Percentiles rank a stretch among this genome's conserved stretches.
phyloP scores from a whole-genome alignment of 1,284 basidiomycete species.

The Porodaedalea pini region DNA sequence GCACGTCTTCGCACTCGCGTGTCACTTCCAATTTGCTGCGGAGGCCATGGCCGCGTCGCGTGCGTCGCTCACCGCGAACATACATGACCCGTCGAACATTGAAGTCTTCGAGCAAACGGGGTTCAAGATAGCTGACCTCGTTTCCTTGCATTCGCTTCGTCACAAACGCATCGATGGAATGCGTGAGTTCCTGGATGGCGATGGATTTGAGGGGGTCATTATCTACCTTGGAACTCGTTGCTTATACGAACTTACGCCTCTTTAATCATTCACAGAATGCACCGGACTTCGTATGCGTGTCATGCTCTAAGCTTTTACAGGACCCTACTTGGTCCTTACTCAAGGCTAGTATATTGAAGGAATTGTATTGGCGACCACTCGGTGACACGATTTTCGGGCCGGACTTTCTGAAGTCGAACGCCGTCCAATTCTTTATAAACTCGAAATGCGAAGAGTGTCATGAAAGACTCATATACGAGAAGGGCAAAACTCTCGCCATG shows the following conservation, averaged over 20 bases:
- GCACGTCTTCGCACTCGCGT: conserved; percentile 18
- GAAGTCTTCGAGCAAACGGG: conserved; percentile 15
- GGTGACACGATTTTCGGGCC: conserved; percentile 20
- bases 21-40: conserved; percentile 15
- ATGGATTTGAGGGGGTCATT: conserved; percentile 17
- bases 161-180: conserved; percentile 17
- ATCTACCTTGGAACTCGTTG: background rate
- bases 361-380: conserved; percentile 16
- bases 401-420: conserved; percentile 18
- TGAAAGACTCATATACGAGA: conserved; percentile 20
- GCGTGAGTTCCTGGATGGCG: conserved; percentile 18
- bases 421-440: conserved; percentile 20
- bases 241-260: background rate
- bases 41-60: conserved; percentile 19
- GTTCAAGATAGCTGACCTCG: conserved; percentile 15
- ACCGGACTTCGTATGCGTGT: conserved; percentile 16
- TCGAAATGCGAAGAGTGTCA: conserved; percentile 20
- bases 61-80: conserved; percentile 8
- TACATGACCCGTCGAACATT: conserved; percentile 15
- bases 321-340: conserved; percentile 20
- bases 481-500: conserved; percentile 21
- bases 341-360: conserved; percentile 20
- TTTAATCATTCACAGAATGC: conserved; percentile 4
- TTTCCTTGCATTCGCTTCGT: conserved; percentile 15
- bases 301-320: conserved; percentile 16